phyloP scores from a whole-genome alignment of 768 basidiomycete species.

The Collybia sp. region DNA sequence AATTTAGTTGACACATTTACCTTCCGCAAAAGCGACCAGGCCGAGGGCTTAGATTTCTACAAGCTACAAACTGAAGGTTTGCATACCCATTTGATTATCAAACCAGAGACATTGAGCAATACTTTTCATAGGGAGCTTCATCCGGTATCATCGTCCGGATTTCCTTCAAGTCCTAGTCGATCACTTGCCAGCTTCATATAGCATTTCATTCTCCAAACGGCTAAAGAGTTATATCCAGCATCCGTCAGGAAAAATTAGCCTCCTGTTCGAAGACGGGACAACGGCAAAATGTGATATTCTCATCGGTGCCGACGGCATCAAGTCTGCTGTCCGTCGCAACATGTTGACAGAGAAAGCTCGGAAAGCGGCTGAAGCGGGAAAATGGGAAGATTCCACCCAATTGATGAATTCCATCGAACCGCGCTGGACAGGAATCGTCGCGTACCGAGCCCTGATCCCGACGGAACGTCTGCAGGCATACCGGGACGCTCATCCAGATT shows the following conservation, averaged over 20 bases:
- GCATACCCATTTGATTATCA: neutral
- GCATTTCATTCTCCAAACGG: conserved; percentile 34
- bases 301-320: conserved; percentile 33
- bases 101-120: neutral
- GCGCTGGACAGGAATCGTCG: conserved; percentile 33
- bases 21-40: conserved; percentile 20
- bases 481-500: conserved; percentile 16
- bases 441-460: conserved; percentile 29
- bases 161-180: conserved; percentile 43
- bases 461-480: conserved; percentile 17
- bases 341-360: conserved; percentile 16
- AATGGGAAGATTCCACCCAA: conserved; percentile 7
- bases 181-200: conserved; percentile 30
- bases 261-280: conserved; percentile 42
- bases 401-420: conserved; percentile 18
- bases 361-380: conserved; percentile 7
- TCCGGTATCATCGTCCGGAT: conserved; percentile 43
- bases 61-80: conserved; percentile 15
- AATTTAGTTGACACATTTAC: conserved; percentile 13
- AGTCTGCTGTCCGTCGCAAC: conserved; percentile 24
- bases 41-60: conserved; percentile 16
- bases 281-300: conserved; percentile 46
- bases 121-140: conserved; percentile 14
- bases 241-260: conserved; percentile 13
- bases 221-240: conserved; percentile 34